Evolutionary conservation across 2,329 filamentous ascomycete genomes (phyloP).

Genomic region (Fusarium mangiferae): DNA sequence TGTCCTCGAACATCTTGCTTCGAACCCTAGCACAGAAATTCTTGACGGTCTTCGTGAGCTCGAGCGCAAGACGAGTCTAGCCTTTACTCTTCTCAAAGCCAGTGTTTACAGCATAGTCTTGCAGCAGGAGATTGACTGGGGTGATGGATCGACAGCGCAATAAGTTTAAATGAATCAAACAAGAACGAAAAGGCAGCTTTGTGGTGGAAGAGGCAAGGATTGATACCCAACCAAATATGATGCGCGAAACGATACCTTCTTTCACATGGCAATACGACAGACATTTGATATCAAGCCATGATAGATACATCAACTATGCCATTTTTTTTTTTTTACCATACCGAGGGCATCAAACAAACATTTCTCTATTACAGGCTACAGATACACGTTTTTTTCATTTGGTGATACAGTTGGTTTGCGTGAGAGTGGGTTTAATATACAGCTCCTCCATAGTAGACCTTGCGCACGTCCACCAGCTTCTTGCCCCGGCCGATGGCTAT

Average conservation of each 20-base stretch:
- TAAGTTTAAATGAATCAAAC: conserved; percentile 15
- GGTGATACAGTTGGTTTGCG: conserved; percentile 36
- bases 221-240: conserved; percentile 33
- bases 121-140: conserved; percentile 93
- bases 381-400: conserved; percentile 34
- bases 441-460: conserved; percentile 93
- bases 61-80: conserved; percentile 92
- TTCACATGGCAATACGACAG: conserved; percentile 10
- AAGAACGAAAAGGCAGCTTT: neutral
- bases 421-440: conserved; percentile 60
- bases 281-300: conserved; percentile 20
- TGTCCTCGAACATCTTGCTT: conserved; percentile 71
- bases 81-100: conserved; percentile 95
- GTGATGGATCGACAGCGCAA: conserved; percentile 57
- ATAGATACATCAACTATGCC: conserved; percentile 20
- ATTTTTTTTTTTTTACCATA: conserved; percentile 9
- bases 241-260: conserved; percentile 22
- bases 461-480: conserved; percentile 95
- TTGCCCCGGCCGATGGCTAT: conserved; percentile 89
- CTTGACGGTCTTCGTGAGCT: conserved; percentile 87
- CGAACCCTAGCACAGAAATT: conserved; percentile 81
- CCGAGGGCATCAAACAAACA: conserved; percentile 10
- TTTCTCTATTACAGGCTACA: conserved; percentile 40
- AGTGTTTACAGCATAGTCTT: conserved; percentile 98
- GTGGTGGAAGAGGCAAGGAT: conserved; percentile 8